phyloP scores from a whole-genome alignment of 2,329 filamentous ascomycete species.

The Aulographum hederae region DNA sequence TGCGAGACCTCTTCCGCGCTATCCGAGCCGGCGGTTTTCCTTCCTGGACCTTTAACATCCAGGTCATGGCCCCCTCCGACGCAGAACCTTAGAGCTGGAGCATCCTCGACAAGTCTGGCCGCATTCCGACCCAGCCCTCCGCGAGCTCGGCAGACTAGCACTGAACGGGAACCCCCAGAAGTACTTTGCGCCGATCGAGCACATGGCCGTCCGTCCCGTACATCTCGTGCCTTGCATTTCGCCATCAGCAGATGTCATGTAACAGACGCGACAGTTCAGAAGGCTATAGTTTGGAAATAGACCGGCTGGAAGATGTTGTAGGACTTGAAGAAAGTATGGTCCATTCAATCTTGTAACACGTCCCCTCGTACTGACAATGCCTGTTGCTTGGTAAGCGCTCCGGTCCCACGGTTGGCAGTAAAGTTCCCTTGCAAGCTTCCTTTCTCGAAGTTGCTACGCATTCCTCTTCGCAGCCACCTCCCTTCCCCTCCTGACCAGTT shows the following conservation, averaged over 20 bases:
- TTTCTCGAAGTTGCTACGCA: too few relatives aligned
- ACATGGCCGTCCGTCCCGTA: constrained; percentile 46
- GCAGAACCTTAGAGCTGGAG: constrained; percentile 29
- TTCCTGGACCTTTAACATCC: constrained; percentile 33
- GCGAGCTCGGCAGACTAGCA: constrained; percentile 30
- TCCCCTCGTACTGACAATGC: too few relatives aligned
- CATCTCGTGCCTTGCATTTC: constrained; percentile 46
- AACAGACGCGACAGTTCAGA: constrained; percentile 45
- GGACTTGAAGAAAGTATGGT: too few relatives aligned
- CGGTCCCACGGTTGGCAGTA: too few relatives aligned
- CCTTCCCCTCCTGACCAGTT: too few relatives aligned
- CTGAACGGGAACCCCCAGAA: constrained; percentile 38
- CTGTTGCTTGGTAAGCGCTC: too few relatives aligned
- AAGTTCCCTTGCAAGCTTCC: too few relatives aligned
- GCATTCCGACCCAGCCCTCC: constrained; percentile 28
- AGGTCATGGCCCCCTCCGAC: constrained; percentile 34
- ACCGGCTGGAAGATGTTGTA: too few relatives aligned
- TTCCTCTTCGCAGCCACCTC: too few relatives aligned
- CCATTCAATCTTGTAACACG: too few relatives aligned
- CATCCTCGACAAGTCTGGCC: constrained; percentile 40
- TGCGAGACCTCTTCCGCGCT: constrained; percentile 22
- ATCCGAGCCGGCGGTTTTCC: constrained; percentile 28
- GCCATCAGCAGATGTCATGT: constrained; percentile 42
- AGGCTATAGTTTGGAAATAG: too few relatives aligned
- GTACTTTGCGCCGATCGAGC: constrained; percentile 53